These are phyloP conservation scores for Arachnomyces sp. DNA, from an alignment of 2,329 filamentous ascomycete genomes.

Conservation along the genomic window DNA sequence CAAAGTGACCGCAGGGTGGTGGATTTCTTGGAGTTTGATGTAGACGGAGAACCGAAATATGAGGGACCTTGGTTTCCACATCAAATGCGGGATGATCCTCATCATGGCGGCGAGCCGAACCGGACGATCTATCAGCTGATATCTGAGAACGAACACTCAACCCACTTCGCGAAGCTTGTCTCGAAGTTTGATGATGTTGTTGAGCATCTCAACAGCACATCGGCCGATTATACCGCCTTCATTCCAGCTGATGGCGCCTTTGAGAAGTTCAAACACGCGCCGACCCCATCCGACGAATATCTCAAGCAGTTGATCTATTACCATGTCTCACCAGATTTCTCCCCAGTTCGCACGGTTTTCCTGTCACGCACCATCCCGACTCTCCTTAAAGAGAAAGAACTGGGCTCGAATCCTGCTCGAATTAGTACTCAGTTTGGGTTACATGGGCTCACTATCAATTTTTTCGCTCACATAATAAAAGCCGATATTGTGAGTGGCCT, in stretches of 20 bases:
- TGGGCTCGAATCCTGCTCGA: constrained; percentile 64
- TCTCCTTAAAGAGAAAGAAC: constrained; percentile 48
- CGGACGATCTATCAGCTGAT: constrained; percentile 76
- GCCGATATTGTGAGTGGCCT: constrained; percentile 55
- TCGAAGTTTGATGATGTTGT: constrained; percentile 66
- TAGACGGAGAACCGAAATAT: too few relatives aligned
- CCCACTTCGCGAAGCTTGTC: constrained; percentile 68
- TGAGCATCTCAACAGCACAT: constrained; percentile 64
- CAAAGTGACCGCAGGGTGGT: too few relatives aligned
- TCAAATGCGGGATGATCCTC: constrained; percentile 9
- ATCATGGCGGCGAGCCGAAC: constrained; percentile 47
- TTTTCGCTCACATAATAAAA: constrained; percentile 63
- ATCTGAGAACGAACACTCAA: constrained; percentile 65
- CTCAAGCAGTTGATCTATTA: constrained; percentile 65
- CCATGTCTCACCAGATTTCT: constrained; percentile 63
- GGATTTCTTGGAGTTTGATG: too few relatives aligned
- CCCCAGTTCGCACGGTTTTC: constrained; percentile 60
- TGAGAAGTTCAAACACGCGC: constrained; percentile 50
- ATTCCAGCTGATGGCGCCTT: constrained; percentile 73
- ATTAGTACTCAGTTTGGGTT: constrained; percentile 59
- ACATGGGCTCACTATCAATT: constrained; percentile 65
- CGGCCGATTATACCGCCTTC: constrained; percentile 71
- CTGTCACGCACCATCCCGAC: constrained; percentile 68
- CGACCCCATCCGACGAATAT: constrained; percentile 62
- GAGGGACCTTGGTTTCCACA: too few relatives aligned